Evolutionary conservation across 352 stramenopile species (phyloP).

Genomic region (Pelagophyceae sp.): DNA sequence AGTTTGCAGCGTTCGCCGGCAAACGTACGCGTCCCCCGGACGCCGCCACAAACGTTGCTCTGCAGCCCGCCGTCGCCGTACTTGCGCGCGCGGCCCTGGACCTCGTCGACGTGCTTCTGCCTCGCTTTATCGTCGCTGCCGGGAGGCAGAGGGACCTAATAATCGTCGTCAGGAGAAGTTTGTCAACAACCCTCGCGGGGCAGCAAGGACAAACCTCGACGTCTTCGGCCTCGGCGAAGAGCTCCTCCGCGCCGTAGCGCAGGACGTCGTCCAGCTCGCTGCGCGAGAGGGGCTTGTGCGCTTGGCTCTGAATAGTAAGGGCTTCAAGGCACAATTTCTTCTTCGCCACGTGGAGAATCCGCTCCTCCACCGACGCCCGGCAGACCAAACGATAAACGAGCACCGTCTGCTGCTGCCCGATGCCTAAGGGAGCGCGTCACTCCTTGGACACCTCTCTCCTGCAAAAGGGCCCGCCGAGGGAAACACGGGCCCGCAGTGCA

Average conservation of each 20-base stretch:
- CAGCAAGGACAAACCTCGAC: slow-evolving; percentile 17
- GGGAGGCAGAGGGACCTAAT: too few species aligned
- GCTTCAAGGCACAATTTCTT: slow-evolving; percentile 79
- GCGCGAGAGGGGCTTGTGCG: neutral
- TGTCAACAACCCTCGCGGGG: too few species aligned
- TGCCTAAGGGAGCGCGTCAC: too few species aligned
- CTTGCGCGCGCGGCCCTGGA: slow-evolving; percentile 12
- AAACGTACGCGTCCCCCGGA: too few species aligned
- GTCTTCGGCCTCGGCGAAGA: slow-evolving; percentile 70
- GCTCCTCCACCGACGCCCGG: slow-evolving; percentile 82
- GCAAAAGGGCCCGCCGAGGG: too few species aligned
- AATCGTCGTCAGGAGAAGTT: too few species aligned
- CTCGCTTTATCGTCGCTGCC: neutral
- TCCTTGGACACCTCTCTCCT: too few species aligned
- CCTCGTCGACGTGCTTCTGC: slow-evolving; percentile 58
- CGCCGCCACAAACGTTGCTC: too few species aligned
- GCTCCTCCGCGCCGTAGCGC: slow-evolving; percentile 75
- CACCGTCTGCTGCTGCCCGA: slow-evolving; percentile 75
- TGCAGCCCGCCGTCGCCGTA: neutral
- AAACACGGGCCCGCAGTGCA: too few species aligned
- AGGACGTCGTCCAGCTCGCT: slow-evolving; percentile 80
- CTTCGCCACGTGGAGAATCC: slow-evolving; percentile 66
- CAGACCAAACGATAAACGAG: slow-evolving; percentile 81
- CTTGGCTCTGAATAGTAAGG: slow-evolving; percentile 55
- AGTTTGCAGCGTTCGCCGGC: neutral